phyloP scores from a whole-genome alignment of 2,329 filamentous ascomycete species.

The Magnaporthiopsis incrustans region DNA sequence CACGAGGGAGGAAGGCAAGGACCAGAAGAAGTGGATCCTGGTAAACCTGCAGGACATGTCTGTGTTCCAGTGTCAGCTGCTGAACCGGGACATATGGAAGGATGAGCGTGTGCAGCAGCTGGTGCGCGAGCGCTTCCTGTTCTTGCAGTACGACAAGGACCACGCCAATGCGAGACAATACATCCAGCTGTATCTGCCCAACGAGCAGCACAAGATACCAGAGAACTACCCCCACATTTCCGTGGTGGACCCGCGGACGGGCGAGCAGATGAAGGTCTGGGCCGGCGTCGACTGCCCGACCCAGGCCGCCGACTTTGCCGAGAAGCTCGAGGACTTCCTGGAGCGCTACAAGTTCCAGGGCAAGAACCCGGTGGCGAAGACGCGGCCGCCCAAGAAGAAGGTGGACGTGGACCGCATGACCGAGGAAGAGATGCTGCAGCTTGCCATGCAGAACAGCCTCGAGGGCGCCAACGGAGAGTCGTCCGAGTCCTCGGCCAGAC shows the following conservation, averaged over 20 bases:
- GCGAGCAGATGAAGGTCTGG: conserved; percentile 96
- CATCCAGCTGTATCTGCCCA: conserved; percentile 79
- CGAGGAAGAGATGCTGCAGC: conserved; percentile 93
- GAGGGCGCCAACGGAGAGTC: conserved; percentile 39
- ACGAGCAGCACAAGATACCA: conserved; percentile 63
- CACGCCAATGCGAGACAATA: conserved; percentile 73
- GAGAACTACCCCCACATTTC: conserved; percentile 93
- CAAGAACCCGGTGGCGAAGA: conserved; percentile 86
- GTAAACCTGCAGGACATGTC: conserved; percentile 93
- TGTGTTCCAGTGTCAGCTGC: conserved; percentile 86
- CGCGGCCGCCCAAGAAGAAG: conserved; percentile 58
- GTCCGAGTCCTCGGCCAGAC: conserved; percentile 23
- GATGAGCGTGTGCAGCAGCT: conserved; percentile 70
- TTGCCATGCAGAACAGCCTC: conserved; percentile 86
- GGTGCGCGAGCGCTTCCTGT: conserved; percentile 86
- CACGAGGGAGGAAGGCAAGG: conserved; percentile 77
- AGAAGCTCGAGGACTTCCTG: conserved; percentile 91
- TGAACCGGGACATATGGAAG: conserved; percentile 97
- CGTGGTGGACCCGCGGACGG: conserved; percentile 90
- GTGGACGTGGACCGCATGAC: conserved; percentile 81
- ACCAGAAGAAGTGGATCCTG: conserved; percentile 85
- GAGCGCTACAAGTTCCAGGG: conserved; percentile 90
- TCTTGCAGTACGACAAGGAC: conserved; percentile 87
- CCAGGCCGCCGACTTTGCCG: conserved; percentile 67
- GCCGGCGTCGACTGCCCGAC: conserved; percentile 73